phyloP scores from a whole-genome alignment of 2,329 filamentous ascomycete genomes.

The Akanthomyces uredinophilus region DNA sequence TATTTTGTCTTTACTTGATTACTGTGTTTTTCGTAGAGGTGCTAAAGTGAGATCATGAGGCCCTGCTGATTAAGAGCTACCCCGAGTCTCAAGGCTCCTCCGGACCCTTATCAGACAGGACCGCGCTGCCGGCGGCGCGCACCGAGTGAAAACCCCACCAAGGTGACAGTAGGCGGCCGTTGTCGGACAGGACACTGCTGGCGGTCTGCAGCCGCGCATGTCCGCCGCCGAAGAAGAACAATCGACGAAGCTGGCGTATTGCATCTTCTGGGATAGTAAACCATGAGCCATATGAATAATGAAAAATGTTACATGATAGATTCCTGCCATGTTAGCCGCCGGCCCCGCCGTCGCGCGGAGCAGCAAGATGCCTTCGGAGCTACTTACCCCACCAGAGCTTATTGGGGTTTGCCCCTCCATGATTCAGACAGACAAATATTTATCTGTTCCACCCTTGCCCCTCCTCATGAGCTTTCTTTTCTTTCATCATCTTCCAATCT shows the following conservation, averaged over 20 bases:
- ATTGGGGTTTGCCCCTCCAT: conserved; percentile 11
- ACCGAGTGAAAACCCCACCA: conserved; percentile 4
- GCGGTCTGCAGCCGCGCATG: conserved; percentile 8
- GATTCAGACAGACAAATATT: conserved; percentile 5
- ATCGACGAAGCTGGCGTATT: not conserved
- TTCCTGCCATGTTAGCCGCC: not conserved
- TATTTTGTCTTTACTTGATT: not conserved
- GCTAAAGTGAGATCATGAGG: too few relatives aligned
- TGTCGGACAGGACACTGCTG: conserved; percentile 3
- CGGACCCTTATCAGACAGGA: not conserved
- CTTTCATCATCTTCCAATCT: not conserved
- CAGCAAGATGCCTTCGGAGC: not conserved
- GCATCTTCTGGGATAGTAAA: not conserved
- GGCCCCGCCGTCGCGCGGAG: not conserved
- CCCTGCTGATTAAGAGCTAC: too few relatives aligned
- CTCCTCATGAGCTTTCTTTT: not conserved
- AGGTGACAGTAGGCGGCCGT: not conserved
- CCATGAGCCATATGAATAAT: not conserved
- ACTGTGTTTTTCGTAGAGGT: not conserved
- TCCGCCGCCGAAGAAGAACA: not conserved
- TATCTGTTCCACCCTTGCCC: not conserved
- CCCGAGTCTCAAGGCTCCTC: not conserved
- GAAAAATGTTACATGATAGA: not conserved
- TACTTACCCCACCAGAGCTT: conserved; percentile 10
- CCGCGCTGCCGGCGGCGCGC: conserved; percentile 13